phyloP scores from a whole-genome alignment of 78 protist species.

The slime mould (Dictyostelium discoideum) region DNA sequence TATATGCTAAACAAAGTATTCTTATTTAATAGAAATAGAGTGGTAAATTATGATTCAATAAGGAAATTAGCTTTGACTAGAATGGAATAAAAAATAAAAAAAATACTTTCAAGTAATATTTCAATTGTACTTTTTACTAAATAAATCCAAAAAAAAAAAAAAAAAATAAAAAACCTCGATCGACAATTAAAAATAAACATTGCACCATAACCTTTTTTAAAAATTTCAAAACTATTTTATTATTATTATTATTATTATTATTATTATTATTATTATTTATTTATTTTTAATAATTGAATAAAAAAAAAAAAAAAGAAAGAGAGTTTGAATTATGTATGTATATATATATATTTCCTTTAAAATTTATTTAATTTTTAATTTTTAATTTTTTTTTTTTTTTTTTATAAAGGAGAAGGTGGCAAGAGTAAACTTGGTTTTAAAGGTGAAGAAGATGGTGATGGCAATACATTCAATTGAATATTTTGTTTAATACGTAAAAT shows the following conservation, averaged over 20 bases:
- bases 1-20: background rate
- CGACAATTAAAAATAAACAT: background rate
- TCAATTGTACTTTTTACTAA: too few species aligned
- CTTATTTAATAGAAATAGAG: background rate
- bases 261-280: too few species aligned
- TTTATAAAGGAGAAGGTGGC: background rate
- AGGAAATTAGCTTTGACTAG: background rate
- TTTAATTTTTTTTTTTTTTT: background rate
- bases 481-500: slow-evolving; percentile 56
- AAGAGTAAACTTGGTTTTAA: slow-evolving; percentile 10
- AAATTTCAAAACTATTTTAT: too few species aligned
- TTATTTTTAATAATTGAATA: too few species aligned
- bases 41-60: background rate
- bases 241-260: too few species aligned
- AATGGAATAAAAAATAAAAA: background rate
- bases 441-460: slow-evolving; percentile 25
- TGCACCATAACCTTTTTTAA: background rate
- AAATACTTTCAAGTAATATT: background rate
- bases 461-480: background rate
- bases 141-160: too few species aligned
- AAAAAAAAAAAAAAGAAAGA: too few species aligned
- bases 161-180: too few species aligned
- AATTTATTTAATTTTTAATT: background rate
- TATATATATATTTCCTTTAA: background rate
- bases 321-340: background rate